Evolutionary conservation across 352 stramenopile genomes (phyloP).

Genomic region (Pythium rishiriense): DNA sequence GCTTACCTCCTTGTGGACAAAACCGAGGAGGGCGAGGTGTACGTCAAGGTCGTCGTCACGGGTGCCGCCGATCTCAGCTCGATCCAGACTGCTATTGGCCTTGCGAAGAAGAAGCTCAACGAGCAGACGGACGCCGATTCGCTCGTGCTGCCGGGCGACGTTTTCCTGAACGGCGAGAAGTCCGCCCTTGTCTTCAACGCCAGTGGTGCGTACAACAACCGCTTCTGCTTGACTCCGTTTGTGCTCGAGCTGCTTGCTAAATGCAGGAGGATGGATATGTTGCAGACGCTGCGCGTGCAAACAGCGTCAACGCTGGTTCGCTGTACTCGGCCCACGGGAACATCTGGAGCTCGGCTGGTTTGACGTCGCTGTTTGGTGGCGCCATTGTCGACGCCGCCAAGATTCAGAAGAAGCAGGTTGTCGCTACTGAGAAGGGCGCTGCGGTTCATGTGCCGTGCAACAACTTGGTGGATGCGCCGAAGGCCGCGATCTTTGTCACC

Average conservation of each 20-base stretch:
- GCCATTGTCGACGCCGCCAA: conserved; percentile 55
- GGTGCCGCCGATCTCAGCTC: conserved; percentile 50
- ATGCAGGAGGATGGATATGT: too few species aligned
- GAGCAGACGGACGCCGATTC: conserved; percentile 53
- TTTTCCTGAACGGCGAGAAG: conserved; percentile 64
- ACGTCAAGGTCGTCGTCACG: conserved; percentile 76
- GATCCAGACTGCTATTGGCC: conserved; percentile 52
- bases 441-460: conserved; percentile 76
- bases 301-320: conserved; percentile 57
- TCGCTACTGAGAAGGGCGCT: conserved; percentile 43
- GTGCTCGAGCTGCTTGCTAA: too few species aligned
- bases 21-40: conserved; percentile 56
- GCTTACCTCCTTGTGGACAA: conserved; percentile 69
- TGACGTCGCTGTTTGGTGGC: conserved; percentile 75
- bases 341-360: conserved; percentile 67
- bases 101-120: conserved; percentile 78
- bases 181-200: conserved; percentile 73
- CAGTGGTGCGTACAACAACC: conserved; percentile 31
- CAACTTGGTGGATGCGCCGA: conserved; percentile 71
- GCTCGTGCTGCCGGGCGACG: conserved; percentile 54
- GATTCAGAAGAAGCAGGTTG: conserved; percentile 61
- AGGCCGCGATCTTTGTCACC: conserved; percentile 65
- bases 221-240: too few species aligned
- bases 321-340: conserved; percentile 71
- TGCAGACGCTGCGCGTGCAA: conserved; percentile 45